Evolutionary conservation across 2,329 filamentous ascomycete genomes (phyloP), one percentile per base, ranked within the genome.

Genomic region (Aspergillus floridensis): DNA sequence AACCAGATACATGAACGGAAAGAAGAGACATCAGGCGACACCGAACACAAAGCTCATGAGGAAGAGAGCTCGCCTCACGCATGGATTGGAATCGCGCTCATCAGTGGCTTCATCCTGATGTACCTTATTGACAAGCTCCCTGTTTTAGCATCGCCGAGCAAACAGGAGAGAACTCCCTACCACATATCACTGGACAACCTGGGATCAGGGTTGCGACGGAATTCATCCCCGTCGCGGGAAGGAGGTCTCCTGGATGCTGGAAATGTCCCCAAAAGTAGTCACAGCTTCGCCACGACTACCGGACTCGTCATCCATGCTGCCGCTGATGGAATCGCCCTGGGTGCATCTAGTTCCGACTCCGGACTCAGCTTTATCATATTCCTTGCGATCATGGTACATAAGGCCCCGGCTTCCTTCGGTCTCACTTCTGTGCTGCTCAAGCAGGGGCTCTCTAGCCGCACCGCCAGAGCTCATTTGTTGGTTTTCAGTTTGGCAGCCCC

Each of bases 231-330:
- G 58, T 76, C 70, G 55, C 77, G 65, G 53, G 76, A 69, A 62
- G 79, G 73, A 50, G 75, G 72, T 16, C 55, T 76, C 21, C 59
- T 77, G 32, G 72, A 77, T 32, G 63, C 70, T 10, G 70, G 67
- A 10, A 69, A 65, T 29, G 70, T 66, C 14, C 64, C 69, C 24
- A 64, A 65, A 24, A 72, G 69, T 51, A 51, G 86, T 80, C 32
- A 80, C 86, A 68, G 79, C 82, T 80, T 92, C 57, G 89, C 91
- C n/a, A 93, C 93, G 2, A 99, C 95, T 0, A 89, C 91, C 0
- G 95, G 95, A 0, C 81, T 99, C n/a, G 90, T 98, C 5, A 98
- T 99, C 59, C 95, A 99, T 74, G 92, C 95, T 0, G 90, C 91
- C 2, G 93, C 95, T 2, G 95, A 99, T 70, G 95, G 95, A 16